Base-by-base conservation (phyloP, 108 stramenopile genomes). In the Mediolabrus comicus region DNA sequence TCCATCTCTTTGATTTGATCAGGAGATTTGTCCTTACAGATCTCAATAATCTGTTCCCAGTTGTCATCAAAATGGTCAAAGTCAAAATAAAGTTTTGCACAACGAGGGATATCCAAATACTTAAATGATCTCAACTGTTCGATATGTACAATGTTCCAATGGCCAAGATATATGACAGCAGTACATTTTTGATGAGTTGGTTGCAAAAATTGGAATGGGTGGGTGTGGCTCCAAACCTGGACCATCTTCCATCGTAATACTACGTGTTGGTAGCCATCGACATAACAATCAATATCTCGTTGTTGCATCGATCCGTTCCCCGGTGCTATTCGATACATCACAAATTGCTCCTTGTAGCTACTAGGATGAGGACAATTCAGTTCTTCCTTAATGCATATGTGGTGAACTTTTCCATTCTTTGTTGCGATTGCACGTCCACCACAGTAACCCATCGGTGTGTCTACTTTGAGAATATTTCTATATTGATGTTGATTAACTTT, bases 151-250 rank as follows among this genome's bases (percentile, higher is more conserved):
- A 65, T 31, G 24, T 35, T 67, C 65, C 65, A 67, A 36, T 67
- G 65, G 16, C 65, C 65, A 11, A 67, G 22, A 38, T 67, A 67
- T 24, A 24, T 43, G 22, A 67, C 65, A 11, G 32, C 65, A 16
- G 13, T 54, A 2, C 39, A 32, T 8, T 3, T 52, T 29, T 67
- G 65, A 54, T 52, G 6, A 0, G 7, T 36, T 10, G 65, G 65
- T 22, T 67, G 53, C 65, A 53, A 67, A 55, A 67, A 67, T 6
- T 24, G 65, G 65, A 55, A 67, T 67, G 2, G 65, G 53, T 35
- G 46, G 46, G 9, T 55, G 54, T 12, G 14, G n/a, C 24, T 35
- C n/a, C n/a, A 8, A 5, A 9, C 10, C 12, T 33, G 7, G 24
- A 30, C 30, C n/a, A 54, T n/a, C n/a, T n/a, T n/a, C n/a, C n/a